Base-by-base conservation (phyloP, 2,329 filamentous ascomycete species). In the Pseudogymnoascus destructans region DNA sequence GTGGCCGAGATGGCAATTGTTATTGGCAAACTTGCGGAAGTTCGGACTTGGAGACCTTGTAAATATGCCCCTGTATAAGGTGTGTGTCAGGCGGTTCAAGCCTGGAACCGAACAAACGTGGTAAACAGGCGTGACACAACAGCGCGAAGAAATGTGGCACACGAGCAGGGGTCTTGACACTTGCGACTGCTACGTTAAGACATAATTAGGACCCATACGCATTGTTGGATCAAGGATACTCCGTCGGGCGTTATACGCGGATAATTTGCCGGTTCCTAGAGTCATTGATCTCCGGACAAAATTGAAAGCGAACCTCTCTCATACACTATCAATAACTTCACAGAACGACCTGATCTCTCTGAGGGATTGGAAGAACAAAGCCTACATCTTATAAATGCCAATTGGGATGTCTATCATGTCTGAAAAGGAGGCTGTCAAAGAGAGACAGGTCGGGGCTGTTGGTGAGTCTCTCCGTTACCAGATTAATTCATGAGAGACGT, bases 71-170 rank as follows among this genome's bases (percentile, higher is more conserved):
- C 42, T 21, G 13, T 52, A 27, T 17, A 15, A 52, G 27, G 23
- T 27, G n/a, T 27, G 42, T 52, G 46, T n/a, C 3, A 11, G 40
- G 13, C 5, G n/a, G 25, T n/a, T 52, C n/a, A 52, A 25, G 25
- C 25, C 46, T 52, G 46, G 46, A 52, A 52, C 46, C 46, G 46
- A 17, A 10, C 46, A 52, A 52, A 52, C 46, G 46, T 52, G 46
- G 40, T 52, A 30, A 52, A 52, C 25, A 27, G 23, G 23, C 23
- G 23, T 52, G 46, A 52, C 46, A 52, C 46, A 4, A 52, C 23
- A 52, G 11, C 27, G 46, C 23, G 46, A 52, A 17, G 23, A 52
- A 52, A 52, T 52, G 46, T 52, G 23, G 23, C 15, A 30, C 46
- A 52, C 46, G 19, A 30, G n/a, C 46, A 52, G 46, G 46, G 25